A percentile compares a stretch with the other conserved stretches of the same genome.
Evolutionary conservation across 1,284 basidiomycete genomes (phyloP).

Genomic region (Leucoagaricus sp.): DNA sequence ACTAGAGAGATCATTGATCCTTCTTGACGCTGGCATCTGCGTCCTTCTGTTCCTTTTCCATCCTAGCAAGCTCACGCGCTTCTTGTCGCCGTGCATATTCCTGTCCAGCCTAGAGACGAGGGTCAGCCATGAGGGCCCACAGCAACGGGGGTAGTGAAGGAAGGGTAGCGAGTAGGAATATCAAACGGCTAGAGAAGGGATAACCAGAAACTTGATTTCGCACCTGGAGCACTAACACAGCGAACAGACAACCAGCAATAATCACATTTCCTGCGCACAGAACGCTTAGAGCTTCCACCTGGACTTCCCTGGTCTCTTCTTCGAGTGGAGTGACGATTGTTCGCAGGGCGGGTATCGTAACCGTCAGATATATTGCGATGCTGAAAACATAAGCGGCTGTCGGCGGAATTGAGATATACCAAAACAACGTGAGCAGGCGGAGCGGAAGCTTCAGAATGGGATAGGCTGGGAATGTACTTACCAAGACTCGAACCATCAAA

Average conservation of each 20-base stretch:
- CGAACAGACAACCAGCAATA: conserved; percentile 65
- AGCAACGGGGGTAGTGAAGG: conserved; percentile 10
- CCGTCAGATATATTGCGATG: conserved; percentile 77
- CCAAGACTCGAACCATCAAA: conserved; percentile 88
- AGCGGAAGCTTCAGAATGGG: background rate
- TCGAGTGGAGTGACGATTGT: conserved; percentile 63
- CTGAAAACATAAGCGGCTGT: conserved; percentile 75
- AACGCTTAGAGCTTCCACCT: conserved; percentile 76
- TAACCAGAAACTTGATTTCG: conserved; percentile 21
- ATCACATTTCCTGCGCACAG: conserved; percentile 86
- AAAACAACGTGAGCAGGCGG: conserved; percentile 7
- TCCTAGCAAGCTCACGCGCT: conserved; percentile 53
- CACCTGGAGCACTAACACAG: conserved; percentile 74
- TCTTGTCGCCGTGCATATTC: conserved; percentile 80
- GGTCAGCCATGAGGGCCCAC: conserved; percentile 16
- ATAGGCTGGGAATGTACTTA: conserved; percentile 37
- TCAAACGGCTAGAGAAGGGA: conserved; percentile 1
- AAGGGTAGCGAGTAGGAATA: conserved; percentile 12
- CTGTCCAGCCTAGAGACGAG: conserved; percentile 71
- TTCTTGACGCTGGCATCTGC: conserved; percentile 40
- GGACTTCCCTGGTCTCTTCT: conserved; percentile 63
- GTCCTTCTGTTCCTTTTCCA: conserved; percentile 37
- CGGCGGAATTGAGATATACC: conserved; percentile 8
- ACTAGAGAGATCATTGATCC: conserved; percentile 34
- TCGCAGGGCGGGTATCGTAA: conserved; percentile 75